phyloP scores from a whole-genome alignment of 2,329 filamentous ascomycete genomes.

The Cryoendolithus antarcticus region DNA sequence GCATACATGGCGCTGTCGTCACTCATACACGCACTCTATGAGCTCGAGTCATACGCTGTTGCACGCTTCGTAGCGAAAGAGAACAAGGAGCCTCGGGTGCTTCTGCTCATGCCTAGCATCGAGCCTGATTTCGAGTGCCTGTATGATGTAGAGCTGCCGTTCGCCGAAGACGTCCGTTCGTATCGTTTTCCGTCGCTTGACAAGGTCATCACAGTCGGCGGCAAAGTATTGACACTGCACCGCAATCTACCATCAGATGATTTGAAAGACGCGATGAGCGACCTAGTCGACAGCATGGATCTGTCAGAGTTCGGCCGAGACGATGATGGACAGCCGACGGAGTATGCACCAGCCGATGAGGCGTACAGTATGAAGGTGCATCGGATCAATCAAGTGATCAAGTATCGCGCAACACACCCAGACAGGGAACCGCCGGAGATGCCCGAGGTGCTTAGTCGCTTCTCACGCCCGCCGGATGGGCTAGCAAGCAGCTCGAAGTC shows the following conservation, averaged over 20 bases:
- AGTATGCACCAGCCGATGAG: constrained; percentile 70
- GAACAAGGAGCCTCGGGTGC: constrained; percentile 60
- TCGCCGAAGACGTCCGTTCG: constrained; percentile 79
- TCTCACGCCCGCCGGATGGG: constrained; percentile 58
- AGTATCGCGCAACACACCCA: constrained; percentile 66
- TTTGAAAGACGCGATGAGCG: constrained; percentile 69
- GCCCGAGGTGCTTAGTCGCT: constrained; percentile 55
- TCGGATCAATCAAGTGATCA: constrained; percentile 74
- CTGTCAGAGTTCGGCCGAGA: constrained; percentile 58
- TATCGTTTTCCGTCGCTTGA: constrained; percentile 89
- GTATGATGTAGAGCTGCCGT: constrained; percentile 81
- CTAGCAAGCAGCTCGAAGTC: constrained; percentile 48
- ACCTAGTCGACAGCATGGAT: constrained; percentile 90
- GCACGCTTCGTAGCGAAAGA: constrained; percentile 79
- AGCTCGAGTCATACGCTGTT: constrained; percentile 74
- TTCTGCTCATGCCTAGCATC: constrained; percentile 69
- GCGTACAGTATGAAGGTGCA: constrained; percentile 79
- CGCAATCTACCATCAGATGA: constrained; percentile 67
- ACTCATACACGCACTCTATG: constrained; percentile 73
- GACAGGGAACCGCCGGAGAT: constrained; percentile 50
- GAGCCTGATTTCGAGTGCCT: constrained; percentile 72
- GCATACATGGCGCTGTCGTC: constrained; percentile 78
- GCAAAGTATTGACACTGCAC: constrained; percentile 67
- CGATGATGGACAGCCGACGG: constrained; percentile 53
- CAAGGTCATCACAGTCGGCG: constrained; percentile 74